Base-by-base conservation (phyloP, 805 yeast genomes). In the Saccharomycopsis capsularis region DNA sequence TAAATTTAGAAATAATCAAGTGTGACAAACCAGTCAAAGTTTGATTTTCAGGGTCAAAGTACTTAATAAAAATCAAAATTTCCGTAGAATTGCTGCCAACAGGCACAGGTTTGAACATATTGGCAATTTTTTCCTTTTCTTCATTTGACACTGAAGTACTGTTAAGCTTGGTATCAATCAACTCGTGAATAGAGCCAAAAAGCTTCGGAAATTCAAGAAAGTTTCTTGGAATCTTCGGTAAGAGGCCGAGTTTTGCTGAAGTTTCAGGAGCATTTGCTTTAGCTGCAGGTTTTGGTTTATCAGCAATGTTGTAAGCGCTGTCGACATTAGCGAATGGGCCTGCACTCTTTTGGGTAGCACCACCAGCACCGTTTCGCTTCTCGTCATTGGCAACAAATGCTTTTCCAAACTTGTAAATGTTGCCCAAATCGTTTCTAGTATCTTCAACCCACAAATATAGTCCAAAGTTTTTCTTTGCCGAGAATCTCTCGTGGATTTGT, bases 371-470 rank as follows among this genome's bases (percentile, higher is more conserved):
- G 32, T 27, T 27, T 6, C 9, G 9, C n/a, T 7, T 11, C 9
- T 36, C 32, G 32, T 27, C 39, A 4, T 9, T 35, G 46, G 46
- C 11, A 29, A 41, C 16, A 41, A 22, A 15, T 19, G 21, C 16
- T 36, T 39, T 19, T 4, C 30, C 23, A 29, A 41, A 47, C 13
- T 37, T 22, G 24, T 45, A 46, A 27, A 49, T 40, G 13, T 35
- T 44, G 32, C 23, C 23, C 23, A 53, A 37, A 22, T 50, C 53
- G 24, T 47, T 25, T 44, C 56, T 43, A 16, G 66, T 56, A 53
- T 86, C 89, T 54, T 85, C 93, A 32, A 85, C 73, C 67, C 76
- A 88, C 34, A 87, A 66, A 32, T 78, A 75, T 58, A 79, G 65
- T 51, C 73, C 72, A 50, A 73, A 67, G 59, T 72, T 63, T 62